phyloP scores from a whole-genome alignment of 306 rosid species.

The Castanea mollissima region DNA sequence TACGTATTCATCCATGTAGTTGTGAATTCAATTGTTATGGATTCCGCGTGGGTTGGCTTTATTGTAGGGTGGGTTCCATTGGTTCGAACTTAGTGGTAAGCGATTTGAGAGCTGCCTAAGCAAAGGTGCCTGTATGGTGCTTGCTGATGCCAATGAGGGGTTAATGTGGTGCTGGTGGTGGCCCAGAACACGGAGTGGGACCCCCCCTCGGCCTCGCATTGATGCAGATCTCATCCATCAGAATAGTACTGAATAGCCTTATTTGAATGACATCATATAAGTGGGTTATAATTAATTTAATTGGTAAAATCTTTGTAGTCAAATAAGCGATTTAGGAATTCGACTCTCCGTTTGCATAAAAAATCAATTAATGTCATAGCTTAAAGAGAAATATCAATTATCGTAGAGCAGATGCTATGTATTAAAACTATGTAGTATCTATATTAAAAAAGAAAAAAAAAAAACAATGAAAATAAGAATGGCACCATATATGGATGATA shows the following conservation, averaged over 20 bases:
- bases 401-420: accelerated
- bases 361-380: too few relatives aligned
- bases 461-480: too few relatives aligned
- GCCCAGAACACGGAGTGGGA: background rate
- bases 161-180: background rate
- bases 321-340: too few relatives aligned
- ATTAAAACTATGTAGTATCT: too few relatives aligned
- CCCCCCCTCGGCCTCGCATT: background rate
- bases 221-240: constrained; percentile 30
- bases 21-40: constrained; percentile 3
- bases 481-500: too few relatives aligned
- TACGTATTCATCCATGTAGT: background rate
- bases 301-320: too few relatives aligned
- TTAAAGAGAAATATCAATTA: too few relatives aligned
- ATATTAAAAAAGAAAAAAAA: too few relatives aligned
- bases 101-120: background rate
- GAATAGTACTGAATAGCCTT: background rate
- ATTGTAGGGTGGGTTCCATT: constrained; percentile 20
- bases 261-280: too few relatives aligned
- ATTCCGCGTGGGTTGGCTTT: constrained; percentile 27
- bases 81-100: background rate
- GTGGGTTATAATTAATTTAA: too few relatives aligned
- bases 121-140: constrained; percentile 7
- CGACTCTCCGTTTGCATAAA: too few relatives aligned
- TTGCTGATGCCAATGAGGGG: constrained; percentile 28